phyloP scores from a whole-genome alignment of 1,139 yeast species.

The Pichia sorboxylosa region DNA sequence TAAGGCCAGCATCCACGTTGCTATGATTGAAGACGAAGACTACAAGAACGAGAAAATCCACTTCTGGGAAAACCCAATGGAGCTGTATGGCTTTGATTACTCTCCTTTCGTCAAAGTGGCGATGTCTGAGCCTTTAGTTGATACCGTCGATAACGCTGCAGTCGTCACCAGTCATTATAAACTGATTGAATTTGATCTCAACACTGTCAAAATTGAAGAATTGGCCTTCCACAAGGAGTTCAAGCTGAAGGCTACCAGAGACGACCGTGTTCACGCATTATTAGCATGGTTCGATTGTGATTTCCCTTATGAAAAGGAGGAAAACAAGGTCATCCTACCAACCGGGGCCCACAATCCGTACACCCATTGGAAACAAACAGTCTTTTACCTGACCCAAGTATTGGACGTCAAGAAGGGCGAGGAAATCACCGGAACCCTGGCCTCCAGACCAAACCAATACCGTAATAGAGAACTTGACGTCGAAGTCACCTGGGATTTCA shows the following conservation, averaged over 20 bases:
- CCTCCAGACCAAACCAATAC: constrained; percentile 60
- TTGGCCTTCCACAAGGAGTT: constrained; percentile 64
- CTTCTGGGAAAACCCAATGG: constrained; percentile 69
- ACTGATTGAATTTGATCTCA: constrained; percentile 75
- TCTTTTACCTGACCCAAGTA: constrained; percentile 79
- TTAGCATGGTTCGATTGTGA: constrained; percentile 93
- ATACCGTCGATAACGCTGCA: constrained; percentile 73
- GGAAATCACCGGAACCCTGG: constrained; percentile 53
- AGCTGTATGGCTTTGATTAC: constrained; percentile 90
- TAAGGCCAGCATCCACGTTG: constrained; percentile 80
- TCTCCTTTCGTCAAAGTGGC: constrained; percentile 51
- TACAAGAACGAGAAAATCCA: constrained; percentile 88
- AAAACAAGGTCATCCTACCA: constrained; percentile 42
- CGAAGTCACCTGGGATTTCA: constrained; percentile 47
- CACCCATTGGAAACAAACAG: constrained; percentile 97
- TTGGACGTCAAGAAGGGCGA: constrained; percentile 74
- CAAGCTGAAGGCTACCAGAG: constrained; percentile 59
- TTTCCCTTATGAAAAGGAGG: constrained; percentile 42
- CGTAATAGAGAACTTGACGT: constrained; percentile 85
- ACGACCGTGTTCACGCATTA: constrained; percentile 78
- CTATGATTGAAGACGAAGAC: constrained; percentile 90
- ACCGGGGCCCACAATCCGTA: constrained; percentile 77
- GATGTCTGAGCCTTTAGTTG: constrained; percentile 90
- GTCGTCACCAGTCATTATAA: constrained; percentile 60
- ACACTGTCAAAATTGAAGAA: constrained; percentile 76